Conservation (phyloP, 495 filamentous ascomycete species). For the Pseudoneurospora amorphoporcata region DNA sequence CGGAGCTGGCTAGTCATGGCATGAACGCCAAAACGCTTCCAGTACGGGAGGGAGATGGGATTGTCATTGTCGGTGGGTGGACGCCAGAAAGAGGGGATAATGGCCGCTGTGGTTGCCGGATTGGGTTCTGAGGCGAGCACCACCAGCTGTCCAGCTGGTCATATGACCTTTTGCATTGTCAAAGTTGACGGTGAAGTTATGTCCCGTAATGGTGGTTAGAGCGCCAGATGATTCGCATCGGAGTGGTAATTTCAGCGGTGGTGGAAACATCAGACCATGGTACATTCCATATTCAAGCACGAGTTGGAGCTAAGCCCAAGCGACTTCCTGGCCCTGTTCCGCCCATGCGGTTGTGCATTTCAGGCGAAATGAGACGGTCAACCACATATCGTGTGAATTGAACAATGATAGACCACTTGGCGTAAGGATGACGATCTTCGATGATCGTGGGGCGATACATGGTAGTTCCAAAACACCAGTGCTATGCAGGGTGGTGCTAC, state of each 20-base stretch:
- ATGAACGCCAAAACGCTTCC: slow-evolving; percentile 28
- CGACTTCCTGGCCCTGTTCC: slow-evolving; percentile 16
- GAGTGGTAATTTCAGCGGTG: neutral
- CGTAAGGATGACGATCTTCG: neutral
- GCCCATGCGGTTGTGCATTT: slow-evolving; percentile 12
- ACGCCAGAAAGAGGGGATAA: slow-evolving; percentile 29
- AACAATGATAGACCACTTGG: neutral
- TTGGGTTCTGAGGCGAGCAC: slow-evolving; percentile 21
- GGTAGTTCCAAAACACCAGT: slow-evolving; percentile 13
- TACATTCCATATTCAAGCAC: neutral
- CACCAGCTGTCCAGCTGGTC: slow-evolving; percentile 21
- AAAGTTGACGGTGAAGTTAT: slow-evolving; percentile 25
- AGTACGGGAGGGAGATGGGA: slow-evolving; percentile 26
- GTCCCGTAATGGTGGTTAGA: slow-evolving; percentile 1
- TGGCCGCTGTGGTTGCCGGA: slow-evolving; percentile 26
- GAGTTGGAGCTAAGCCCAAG: slow-evolving; percentile 16
- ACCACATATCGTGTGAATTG: slow-evolving; percentile 7
- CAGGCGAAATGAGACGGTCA: slow-evolving; percentile 15
- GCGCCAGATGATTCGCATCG: neutral
- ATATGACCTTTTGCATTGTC: slow-evolving; percentile 30
- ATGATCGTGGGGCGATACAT: slow-evolving; percentile 2
- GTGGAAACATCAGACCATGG: neutral
- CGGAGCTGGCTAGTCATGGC: slow-evolving; percentile 32
- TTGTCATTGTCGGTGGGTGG: slow-evolving; percentile 52
- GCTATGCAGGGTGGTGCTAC: slow-evolving; percentile 4